Evolutionary conservation across 148 eudicot genomes (phyloP).

Genomic region (Camellia japonica): DNA sequence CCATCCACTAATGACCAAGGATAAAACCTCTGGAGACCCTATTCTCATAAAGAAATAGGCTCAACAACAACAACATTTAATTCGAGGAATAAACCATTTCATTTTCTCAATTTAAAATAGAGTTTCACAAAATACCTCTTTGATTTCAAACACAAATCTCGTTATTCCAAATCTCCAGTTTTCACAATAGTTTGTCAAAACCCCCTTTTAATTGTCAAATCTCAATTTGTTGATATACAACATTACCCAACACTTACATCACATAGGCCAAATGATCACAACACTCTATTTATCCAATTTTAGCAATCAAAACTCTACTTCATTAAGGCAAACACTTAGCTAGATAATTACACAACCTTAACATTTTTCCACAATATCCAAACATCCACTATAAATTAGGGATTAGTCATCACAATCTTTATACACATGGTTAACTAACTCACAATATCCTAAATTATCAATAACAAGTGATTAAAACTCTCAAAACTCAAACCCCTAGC

Average conservation of each 20-base stretch:
- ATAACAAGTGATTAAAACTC: neutral
- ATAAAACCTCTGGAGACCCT: neutral
- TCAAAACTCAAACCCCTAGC: neutral
- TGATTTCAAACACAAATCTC: neutral
- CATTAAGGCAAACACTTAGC: neutral
- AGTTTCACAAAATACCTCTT: neutral
- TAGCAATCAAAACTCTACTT: neutral
- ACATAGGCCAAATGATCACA: no score
- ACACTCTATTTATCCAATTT: neutral
- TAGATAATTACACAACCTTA: no score
- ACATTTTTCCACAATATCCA: neutral
- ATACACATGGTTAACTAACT: neutral
- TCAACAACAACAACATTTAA: no score
- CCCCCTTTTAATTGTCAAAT: no score
- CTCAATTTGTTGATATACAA: no score
- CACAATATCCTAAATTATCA: neutral
- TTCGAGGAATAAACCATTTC: neutral
- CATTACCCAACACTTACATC: neutral
- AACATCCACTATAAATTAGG: no score
- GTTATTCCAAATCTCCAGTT: neutral
- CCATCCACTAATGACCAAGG: no score
- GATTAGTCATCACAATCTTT: neutral
- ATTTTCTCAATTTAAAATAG: no score
- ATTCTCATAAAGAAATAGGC: neutral
- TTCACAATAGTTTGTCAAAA: neutral